Base-by-base conservation (phyloP, 257 asterid species). In the Capsicum chinense region DNA sequence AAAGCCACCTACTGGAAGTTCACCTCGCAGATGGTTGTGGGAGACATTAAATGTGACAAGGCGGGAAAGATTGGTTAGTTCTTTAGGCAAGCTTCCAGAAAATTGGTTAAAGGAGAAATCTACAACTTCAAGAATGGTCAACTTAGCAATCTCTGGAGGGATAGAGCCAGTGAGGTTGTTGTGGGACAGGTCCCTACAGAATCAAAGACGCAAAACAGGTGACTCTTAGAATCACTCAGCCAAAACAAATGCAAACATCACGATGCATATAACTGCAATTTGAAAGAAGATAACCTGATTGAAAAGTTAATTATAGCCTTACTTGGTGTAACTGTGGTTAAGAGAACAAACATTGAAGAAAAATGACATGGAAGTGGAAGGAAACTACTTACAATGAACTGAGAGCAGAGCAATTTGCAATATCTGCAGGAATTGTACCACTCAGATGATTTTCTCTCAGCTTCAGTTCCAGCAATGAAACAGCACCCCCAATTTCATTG, bases 1-100 rank as follows among this genome's bases (percentile, higher is more conserved):
- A 88, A 93, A 94, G 26, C 97, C 98, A 73, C 98, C 98, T 47
- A 90, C 91, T 0, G 97, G 99, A 50, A 95, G 94, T 82, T 92
- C 97, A 7, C 99, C 98, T 56, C 91, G 71, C 60, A 95, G 93
- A 81, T 88, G 86, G 85, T 95, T 95, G 83, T 92, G 92, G 19
- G 98, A 93, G 86, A 92, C 89, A 56, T 95, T 93, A 69, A 95
- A 94, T 17, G 92, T 83, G 16, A 37, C 44, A 21, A 93, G 94
- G 84, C 79, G 96, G 68, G 94, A 87, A 19, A 93, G 92, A 83
- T 92, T 91, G 35, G 94, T 88, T 79, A 95, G 50, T 79, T 92
- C 95, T 84, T 92, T 95, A 0, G 97, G 98, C 63, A 95, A 87
- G 82, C 84, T 92, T 70, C 95, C 98, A 4, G 94, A 86, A 26